These are phyloP conservation scores for Diaporthe ampelina DNA, from an alignment of 2,329 filamentous ascomycete genomes.

Conservation along the genomic window DNA sequence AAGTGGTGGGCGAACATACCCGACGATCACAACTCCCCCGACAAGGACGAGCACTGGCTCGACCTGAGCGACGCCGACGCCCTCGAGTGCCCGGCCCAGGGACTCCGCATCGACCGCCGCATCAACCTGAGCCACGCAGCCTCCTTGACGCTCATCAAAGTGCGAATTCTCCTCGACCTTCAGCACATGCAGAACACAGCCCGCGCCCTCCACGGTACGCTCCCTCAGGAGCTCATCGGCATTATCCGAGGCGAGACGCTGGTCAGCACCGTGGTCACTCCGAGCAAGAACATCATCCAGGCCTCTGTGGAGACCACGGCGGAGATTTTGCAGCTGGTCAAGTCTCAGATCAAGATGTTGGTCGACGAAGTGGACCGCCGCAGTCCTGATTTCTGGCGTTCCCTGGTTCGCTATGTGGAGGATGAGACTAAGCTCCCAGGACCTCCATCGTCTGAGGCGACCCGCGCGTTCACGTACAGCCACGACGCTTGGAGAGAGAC, in stretches of 20 bases:
- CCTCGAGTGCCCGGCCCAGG: slow-evolving; percentile 51
- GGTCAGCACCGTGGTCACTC: neutral
- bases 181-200: neutral
- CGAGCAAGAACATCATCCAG: neutral
- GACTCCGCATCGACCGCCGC: neutral
- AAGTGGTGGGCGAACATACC: slow-evolving; percentile 57
- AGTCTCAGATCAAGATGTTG: neutral
- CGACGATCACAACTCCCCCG: too few relatives aligned
- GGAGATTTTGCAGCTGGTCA: neutral
- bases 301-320: neutral
- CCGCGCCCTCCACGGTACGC: fast-evolving
- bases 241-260: neutral
- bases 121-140: neutral
- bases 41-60: too few relatives aligned
- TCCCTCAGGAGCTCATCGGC: neutral
- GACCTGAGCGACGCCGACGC: slow-evolving; percentile 55
- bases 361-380: neutral
- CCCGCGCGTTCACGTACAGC: neutral
- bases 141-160: neutral
- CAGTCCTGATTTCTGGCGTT: neutral
- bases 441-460: too few relatives aligned
- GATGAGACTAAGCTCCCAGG: too few relatives aligned
- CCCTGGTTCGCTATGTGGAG: neutral
- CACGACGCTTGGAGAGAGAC: neutral
- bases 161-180: neutral